Base-by-base conservation (phyloP, 75 land plant species). In the Cryptomeria japonica region DNA sequence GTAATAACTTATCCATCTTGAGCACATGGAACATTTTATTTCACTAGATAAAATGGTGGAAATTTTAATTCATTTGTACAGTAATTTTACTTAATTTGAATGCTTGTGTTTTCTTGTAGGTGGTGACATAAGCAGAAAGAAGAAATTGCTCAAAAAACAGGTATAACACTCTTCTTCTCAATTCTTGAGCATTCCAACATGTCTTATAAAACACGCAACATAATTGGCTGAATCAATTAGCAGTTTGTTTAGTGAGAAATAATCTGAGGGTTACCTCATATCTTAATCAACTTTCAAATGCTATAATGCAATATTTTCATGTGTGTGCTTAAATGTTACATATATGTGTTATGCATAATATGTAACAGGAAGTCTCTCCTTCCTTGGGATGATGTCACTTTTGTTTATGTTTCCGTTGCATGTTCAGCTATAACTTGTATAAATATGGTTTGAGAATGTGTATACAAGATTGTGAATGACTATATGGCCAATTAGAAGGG, bases 91-190 rank as follows among this genome's bases (percentile, higher is more conserved):
- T 28, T 34, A n/a, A 51, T 39, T 19, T 55, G 15, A 84, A 28
- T 85, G 25, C 32, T 76, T 85, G 34, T 87, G n/a, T 56, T 84
- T 75, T 88, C 51, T 86, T 92, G 80, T 72, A 96, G 98, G 97
- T 82, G 99, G 99, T 49, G 99, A 98, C 85, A 97, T 98, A 36
- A 83, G 96, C 53, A 88, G 99, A 80, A 98, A 98, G 93, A 97
- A 98, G 93, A 98, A 98, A 83, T 88, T 98, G 89, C 96, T 98
- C 15, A 97, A 92, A 87, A 98, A 98, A 88, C 99, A 98, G 95
- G 98, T 95, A 47, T 47, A 31, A 18, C 85, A 49, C 36, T 84
- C 49, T 84, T 84, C 44, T 9, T 79, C 25, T 79, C 46, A 79
- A 79, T 11, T 22, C 12, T 38, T 39, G 82, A 41, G 82, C 46